These are phyloP conservation scores for Condylostoma magnum DNA, from an alignment of 169 alveolate species.

Conservation along the genomic window DNA sequence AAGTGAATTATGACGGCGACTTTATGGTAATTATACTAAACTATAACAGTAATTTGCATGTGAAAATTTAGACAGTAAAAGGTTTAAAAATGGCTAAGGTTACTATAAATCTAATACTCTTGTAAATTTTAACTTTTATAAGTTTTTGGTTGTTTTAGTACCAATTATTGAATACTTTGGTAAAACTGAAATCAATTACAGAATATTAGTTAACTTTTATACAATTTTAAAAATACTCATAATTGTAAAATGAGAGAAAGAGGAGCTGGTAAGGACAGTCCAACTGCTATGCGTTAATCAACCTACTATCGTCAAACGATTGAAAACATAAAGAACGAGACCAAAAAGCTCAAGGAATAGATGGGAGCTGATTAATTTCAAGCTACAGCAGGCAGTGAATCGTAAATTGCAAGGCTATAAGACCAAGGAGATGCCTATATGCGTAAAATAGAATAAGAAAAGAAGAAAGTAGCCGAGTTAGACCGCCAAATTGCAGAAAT, in stretches of 20 bases:
- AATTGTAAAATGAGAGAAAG: background rate
- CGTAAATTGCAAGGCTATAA: slow-evolving; percentile 17
- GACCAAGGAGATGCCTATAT: slow-evolving; percentile 23
- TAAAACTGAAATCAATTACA: no score
- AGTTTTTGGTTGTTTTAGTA: no score
- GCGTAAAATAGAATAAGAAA: slow-evolving; percentile 8
- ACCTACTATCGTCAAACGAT: slow-evolving; percentile 18
- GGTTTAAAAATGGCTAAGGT: no score
- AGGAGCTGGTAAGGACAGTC: slow-evolving; percentile 12
- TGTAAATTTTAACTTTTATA: no score
- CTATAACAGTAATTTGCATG: no score
- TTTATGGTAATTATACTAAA: no score
- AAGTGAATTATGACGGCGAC: no score
- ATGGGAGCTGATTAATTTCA: background rate
- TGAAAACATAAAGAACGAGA: slow-evolving; percentile 2
- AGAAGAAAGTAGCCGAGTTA: slow-evolving; percentile 15
- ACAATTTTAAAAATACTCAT: no score
- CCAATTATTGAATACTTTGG: no score
- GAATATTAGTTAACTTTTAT: no score
- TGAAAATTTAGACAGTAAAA: no score
- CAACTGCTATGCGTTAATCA: background rate
- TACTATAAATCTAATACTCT: no score
- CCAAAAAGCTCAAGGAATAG: slow-evolving; percentile 13
- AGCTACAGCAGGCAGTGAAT: background rate
- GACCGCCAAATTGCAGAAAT: background rate